phyloP scores from a whole-genome alignment of 805 yeast genomes.

The Kodamaea nitidulidarum region DNA sequence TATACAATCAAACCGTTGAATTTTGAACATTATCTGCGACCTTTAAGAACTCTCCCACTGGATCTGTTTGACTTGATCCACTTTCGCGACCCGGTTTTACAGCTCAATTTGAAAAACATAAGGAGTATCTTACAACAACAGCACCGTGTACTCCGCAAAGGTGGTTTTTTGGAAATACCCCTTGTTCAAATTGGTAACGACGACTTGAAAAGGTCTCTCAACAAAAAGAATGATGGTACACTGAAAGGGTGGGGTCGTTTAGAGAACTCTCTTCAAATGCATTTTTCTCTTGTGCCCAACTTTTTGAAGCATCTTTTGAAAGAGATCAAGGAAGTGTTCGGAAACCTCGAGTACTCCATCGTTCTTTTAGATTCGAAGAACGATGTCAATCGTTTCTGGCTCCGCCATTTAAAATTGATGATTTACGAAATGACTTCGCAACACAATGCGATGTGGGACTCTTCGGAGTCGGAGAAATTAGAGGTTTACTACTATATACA shows the following conservation, averaged over 20 bases:
- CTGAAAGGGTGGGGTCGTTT: constrained; percentile 9
- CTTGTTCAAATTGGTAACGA: constrained; percentile 14
- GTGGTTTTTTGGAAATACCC: constrained; percentile 35
- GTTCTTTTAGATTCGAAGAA: constrained; percentile 26
- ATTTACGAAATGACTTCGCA: constrained; percentile 33
- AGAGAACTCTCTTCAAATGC: constrained; percentile 9
- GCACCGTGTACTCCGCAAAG: constrained; percentile 31
- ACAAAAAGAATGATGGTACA: constrained; percentile 3
- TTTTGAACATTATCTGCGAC: constrained; percentile 24
- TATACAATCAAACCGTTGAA: constrained; percentile 28
- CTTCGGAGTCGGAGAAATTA: constrained; percentile 13
- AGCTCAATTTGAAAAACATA: constrained; percentile 25
- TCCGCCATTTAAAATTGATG: constrained; percentile 25
- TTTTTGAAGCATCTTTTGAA: constrained; percentile 20
- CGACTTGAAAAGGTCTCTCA: constrained; percentile 8
- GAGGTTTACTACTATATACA: constrained; percentile 22
- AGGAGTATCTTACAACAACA: constrained; percentile 28
- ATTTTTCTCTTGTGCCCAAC: constrained; percentile 24
- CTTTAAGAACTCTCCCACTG: constrained; percentile 9
- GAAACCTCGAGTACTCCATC: constrained; percentile 30
- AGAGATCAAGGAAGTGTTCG: constrained; percentile 27
- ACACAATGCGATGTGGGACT: constrained; percentile 21
- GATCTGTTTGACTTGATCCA: constrained; percentile 32
- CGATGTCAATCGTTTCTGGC: constrained; percentile 29
- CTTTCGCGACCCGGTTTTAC: constrained; percentile 33